A percentile compares a stretch with the other conserved stretches of the same genome.
Evolutionary conservation across 2,329 filamentous ascomycete species (phyloP).

Genomic region (Penicillium brevicompactum): DNA sequence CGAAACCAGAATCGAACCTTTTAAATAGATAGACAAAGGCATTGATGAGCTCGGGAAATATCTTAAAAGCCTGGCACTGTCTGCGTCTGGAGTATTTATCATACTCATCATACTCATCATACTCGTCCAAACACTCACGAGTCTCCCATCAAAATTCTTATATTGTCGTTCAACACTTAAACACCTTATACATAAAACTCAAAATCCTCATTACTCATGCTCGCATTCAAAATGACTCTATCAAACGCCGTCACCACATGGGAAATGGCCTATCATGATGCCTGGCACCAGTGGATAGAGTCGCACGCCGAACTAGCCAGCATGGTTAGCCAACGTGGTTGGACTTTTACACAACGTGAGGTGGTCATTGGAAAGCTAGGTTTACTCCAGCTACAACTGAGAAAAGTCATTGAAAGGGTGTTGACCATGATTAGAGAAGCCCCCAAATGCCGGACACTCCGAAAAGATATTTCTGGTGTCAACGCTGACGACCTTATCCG

Average conservation of each 20-base stretch:
- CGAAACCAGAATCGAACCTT: not conserved
- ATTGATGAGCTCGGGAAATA: not conserved
- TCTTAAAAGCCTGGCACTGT: not conserved
- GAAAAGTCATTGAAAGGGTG: not conserved
- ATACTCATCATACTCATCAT: not conserved
- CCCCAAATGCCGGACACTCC: not conserved
- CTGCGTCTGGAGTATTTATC: not conserved
- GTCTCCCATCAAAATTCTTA: not conserved
- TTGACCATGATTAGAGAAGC: not conserved
- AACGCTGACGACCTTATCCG: no score
- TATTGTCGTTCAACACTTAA: not conserved
- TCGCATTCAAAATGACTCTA: not conserved
- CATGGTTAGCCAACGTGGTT: not conserved
- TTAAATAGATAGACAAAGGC: not conserved
- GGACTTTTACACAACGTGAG: not conserved
- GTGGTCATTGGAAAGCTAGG: not conserved
- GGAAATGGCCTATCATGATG: not conserved
- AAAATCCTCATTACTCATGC: not conserved
- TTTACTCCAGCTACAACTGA: not conserved
- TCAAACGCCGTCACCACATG: not conserved
- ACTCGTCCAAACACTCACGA: not conserved
- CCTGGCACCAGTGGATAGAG: not conserved
- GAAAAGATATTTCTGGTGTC: not conserved
- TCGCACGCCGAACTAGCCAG: accelerated
- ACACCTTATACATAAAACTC: not conserved